Percentiles rank a stretch among this genome's conserved stretches.
These are phyloP conservation scores for Primulina tabacum DNA, from an alignment of 257 asterid genomes.

Conservation along the genomic window DNA sequence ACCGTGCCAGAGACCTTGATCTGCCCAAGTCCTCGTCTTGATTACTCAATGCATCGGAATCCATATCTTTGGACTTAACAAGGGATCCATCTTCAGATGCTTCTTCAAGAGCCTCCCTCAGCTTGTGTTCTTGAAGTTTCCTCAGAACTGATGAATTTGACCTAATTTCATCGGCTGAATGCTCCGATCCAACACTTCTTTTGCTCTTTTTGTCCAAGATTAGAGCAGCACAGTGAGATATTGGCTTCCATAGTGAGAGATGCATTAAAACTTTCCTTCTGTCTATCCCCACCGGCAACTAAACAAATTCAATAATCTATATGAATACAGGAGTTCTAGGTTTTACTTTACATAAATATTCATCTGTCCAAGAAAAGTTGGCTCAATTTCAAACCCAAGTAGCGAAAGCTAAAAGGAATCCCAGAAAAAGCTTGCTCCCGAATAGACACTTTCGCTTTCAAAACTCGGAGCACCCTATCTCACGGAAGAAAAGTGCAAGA, in stretches of 20 bases:
- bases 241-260: conserved; percentile 97
- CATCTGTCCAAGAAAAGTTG: conserved; percentile 47
- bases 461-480: conserved; percentile 44
- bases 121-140: conserved; percentile 83
- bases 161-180: conserved; percentile 58
- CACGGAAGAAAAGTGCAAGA: conserved; percentile 48
- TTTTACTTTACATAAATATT: conserved; percentile 1
- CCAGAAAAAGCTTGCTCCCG: conserved; percentile 51
- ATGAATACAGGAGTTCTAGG: conserved; percentile 21
- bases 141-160: conserved; percentile 62
- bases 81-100: conserved; percentile 97
- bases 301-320: conserved; percentile 31
- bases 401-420: conserved; percentile 61
- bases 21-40: conserved; percentile 80
- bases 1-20: conserved; percentile 83
- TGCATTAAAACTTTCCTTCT: conserved; percentile 64
- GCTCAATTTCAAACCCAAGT: conserved; percentile 33
- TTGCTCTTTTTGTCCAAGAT: conserved; percentile 93
- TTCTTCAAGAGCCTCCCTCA: conserved; percentile 95
- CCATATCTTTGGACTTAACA: conserved; percentile 79
- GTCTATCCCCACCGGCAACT: background rate
- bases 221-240: conserved; percentile 93
- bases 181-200: conserved; percentile 63
- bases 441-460: conserved; percentile 60
- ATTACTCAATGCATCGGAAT: conserved; percentile 50